Evolutionary conservation across 2,329 filamentous ascomycete genomes (phyloP).

Genomic region (Trichoderma aggressivum): DNA sequence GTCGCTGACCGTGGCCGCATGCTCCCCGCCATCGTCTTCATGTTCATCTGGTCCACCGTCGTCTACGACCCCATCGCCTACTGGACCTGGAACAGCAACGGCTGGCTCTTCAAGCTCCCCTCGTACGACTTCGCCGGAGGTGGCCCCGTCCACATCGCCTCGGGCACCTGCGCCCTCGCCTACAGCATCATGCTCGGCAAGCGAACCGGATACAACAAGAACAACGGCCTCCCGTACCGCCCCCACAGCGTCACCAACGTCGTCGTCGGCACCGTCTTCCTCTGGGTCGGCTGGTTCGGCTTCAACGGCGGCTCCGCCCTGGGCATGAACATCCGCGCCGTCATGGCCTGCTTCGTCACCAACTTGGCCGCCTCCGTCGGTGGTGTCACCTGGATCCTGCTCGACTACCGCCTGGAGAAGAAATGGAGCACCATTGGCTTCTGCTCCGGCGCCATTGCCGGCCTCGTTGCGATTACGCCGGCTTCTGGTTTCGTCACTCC

Average conservation of each 20-base stretch:
- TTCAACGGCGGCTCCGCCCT: constrained; percentile 89
- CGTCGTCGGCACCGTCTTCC: constrained; percentile 67
- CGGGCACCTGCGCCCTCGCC: constrained; percentile 67
- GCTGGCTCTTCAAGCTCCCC: constrained; percentile 67
- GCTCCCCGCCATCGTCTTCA: constrained; percentile 61
- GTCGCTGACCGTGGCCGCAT: constrained; percentile 60
- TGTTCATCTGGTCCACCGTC: constrained; percentile 68
- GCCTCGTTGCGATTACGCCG: constrained; percentile 83
- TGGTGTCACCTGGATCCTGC: constrained; percentile 77
- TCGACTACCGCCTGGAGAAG: constrained; percentile 86
- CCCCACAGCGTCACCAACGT: constrained; percentile 74
- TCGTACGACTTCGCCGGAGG: constrained; percentile 73
- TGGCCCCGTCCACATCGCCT: constrained; percentile 72
- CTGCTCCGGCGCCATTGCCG: constrained; percentile 85
- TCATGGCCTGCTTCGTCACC: constrained; percentile 87
- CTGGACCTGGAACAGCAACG: constrained; percentile 74
- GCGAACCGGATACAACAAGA: constrained; percentile 59
- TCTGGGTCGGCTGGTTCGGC: constrained; percentile 96
- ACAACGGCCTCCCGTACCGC: constrained; percentile 61
- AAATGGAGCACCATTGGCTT: constrained; percentile 94
- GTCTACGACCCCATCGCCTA: constrained; percentile 73
- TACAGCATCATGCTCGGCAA: constrained; percentile 72
- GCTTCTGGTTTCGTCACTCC: constrained; percentile 76
- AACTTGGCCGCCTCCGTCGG: constrained; percentile 81
- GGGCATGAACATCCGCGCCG: constrained; percentile 75